These are phyloP conservation scores for Geotrichum australiense DNA, from an alignment of 1,139 yeast genomes.

Conservation along the genomic window DNA sequence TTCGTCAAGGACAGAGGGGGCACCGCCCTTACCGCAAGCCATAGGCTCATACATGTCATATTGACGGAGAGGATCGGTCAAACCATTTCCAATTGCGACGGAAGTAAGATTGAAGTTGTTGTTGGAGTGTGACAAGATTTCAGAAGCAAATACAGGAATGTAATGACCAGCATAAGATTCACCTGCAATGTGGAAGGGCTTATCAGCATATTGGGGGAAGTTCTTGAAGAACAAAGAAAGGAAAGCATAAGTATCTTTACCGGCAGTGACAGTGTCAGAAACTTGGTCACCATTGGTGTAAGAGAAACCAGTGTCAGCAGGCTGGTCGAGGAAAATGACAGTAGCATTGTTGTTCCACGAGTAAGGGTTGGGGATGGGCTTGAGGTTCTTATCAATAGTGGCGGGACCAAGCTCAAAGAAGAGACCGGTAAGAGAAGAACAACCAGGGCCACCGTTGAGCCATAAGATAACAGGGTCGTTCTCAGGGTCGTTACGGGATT, in stretches of 20 bases:
- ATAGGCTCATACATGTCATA: conserved; percentile 65
- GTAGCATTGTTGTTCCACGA: conserved; percentile 89
- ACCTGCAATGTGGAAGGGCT: conserved; percentile 73
- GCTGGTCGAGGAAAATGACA: conserved; percentile 89
- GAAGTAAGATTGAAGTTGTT: conserved; percentile 62
- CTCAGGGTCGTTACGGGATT: conserved; percentile 80
- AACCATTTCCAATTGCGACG: conserved; percentile 75
- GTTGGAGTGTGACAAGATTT: conserved; percentile 56
- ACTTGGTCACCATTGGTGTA: conserved; percentile 50
- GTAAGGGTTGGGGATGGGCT: conserved; percentile 68
- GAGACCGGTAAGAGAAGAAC: conserved; percentile 84
- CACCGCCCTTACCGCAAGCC: conserved; percentile 83
- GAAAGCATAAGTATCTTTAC: conserved; percentile 71
- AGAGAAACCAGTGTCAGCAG: conserved; percentile 89
- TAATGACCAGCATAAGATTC: conserved; percentile 89
- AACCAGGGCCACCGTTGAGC: conserved; percentile 92
- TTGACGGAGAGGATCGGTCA: conserved; percentile 69
- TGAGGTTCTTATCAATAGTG: conserved; percentile 55
- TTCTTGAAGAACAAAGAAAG: conserved; percentile 69
- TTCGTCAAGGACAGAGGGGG: conserved; percentile 55
- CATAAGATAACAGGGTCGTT: conserved; percentile 81
- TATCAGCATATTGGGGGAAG: conserved; percentile 55
- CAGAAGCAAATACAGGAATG: conserved; percentile 71
- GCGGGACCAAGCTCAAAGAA: conserved; percentile 90
- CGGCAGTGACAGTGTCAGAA: conserved; percentile 61